Evolutionary conservation across 495 filamentous ascomycete species (phyloP).

Genomic region (Hyaloscypha finlandica): DNA sequence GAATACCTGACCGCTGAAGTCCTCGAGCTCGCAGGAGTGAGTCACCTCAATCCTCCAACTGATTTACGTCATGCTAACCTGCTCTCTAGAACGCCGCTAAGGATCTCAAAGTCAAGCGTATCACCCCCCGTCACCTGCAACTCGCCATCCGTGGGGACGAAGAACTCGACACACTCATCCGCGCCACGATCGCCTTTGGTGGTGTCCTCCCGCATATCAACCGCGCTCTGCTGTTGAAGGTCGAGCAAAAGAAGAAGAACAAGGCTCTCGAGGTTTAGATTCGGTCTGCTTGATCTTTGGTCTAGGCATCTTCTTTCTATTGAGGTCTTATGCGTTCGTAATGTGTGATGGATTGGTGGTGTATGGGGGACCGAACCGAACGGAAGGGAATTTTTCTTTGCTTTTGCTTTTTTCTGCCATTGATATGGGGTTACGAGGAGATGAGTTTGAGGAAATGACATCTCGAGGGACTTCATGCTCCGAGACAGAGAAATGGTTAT

Average conservation of each 20-base stretch:
- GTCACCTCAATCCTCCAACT: conserved; percentile 34
- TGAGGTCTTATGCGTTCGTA: background rate
- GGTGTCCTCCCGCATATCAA: conserved; percentile 99
- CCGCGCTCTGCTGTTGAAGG: conserved; percentile 93
- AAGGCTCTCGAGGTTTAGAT: conserved; percentile 62
- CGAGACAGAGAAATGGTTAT: background rate
- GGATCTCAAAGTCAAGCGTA: conserved; percentile 99
- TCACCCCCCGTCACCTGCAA: conserved; percentile 96
- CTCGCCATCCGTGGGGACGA: conserved; percentile 98
- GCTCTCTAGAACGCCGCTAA: conserved; percentile 81
- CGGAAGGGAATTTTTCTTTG: background rate
- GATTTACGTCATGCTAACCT: conserved; percentile 17
- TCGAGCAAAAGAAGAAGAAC: conserved; percentile 98
- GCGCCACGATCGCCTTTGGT: conserved; percentile 96
- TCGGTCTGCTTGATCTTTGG: background rate
- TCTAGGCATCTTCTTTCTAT: background rate
- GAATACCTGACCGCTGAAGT: conserved; percentile 99
- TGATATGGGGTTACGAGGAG: background rate
- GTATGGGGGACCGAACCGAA: background rate
- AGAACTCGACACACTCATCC: conserved; percentile 95
- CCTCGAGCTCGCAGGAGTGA: conserved; percentile 88
- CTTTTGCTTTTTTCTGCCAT: background rate
- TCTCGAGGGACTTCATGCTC: too few species aligned
- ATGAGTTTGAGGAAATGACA: too few species aligned
- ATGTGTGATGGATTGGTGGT: background rate